Conservation (phyloP, 495 filamentous ascomycete species). For the Penicillium ochrochloron region DNA sequence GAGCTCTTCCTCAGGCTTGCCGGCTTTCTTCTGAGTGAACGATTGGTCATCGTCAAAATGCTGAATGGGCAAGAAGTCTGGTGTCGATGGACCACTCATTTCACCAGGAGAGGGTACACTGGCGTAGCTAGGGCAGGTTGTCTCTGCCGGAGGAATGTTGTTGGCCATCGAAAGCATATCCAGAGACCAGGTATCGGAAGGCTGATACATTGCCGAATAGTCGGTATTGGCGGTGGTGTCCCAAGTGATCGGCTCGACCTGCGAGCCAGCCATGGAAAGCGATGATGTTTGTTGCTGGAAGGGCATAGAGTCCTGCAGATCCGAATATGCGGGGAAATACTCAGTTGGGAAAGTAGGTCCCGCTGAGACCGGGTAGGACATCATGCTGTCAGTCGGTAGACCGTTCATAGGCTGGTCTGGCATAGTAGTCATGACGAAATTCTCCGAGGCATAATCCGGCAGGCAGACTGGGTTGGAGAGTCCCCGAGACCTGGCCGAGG, state of each 20-base stretch:
- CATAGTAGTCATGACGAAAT: constrained; percentile 34
- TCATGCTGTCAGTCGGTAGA: constrained; percentile 28
- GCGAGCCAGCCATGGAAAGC: constrained; percentile 49
- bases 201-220: constrained; percentile 28
- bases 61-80: constrained; percentile 59
- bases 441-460: constrained; percentile 30
- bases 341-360: constrained; percentile 41
- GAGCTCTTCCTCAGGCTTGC: constrained; percentile 65
- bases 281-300: constrained; percentile 46
- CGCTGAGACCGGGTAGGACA: constrained; percentile 36
- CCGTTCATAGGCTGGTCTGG: constrained; percentile 32
- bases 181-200: constrained; percentile 43
- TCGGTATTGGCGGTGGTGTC: constrained; percentile 25
- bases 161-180: constrained; percentile 48
- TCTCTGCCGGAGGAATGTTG: constrained; percentile 40
- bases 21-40: constrained; percentile 35
- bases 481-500: constrained; percentile 42
- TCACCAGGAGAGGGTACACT: constrained; percentile 48
- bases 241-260: constrained; percentile 39
- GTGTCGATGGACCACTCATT: constrained; percentile 60
- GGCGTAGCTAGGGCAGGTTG: constrained; percentile 42
- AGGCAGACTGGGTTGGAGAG: constrained; percentile 39
- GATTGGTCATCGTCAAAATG: constrained; percentile 40
- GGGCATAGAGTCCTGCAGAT: constrained; percentile 40
- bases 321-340: constrained; percentile 34